Percentiles rank a stretch among this genome's conserved stretches.
These are phyloP conservation scores for Erythrophleum fordii DNA, from an alignment of 306 rosid genomes.

Conservation along the genomic window DNA sequence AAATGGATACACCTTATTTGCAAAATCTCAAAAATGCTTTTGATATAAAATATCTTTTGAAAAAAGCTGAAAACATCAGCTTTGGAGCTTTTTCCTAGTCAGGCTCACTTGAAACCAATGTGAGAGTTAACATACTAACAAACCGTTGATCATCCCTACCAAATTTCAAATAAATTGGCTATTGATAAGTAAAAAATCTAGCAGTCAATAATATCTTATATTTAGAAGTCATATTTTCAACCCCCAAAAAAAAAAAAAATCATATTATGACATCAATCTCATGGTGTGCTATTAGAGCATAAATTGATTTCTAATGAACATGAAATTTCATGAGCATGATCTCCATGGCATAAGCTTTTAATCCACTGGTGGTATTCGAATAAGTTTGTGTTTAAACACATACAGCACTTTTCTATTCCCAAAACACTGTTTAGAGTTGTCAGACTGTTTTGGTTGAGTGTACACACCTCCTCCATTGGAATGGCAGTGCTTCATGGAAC, in stretches of 20 bases:
- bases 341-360: background rate
- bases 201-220: background rate
- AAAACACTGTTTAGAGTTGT: slow-evolving; percentile 23
- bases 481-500: slow-evolving; percentile 25
- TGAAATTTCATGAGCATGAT: background rate
- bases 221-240: background rate
- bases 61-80: slow-evolving; percentile 14
- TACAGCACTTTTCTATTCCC: background rate
- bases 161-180: background rate
- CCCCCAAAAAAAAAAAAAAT: background rate
- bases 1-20: slow-evolving; percentile 7
- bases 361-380: background rate
- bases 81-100: slow-evolving; percentile 13
- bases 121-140: background rate
- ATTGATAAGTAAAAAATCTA: background rate
- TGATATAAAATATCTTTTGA: slow-evolving; percentile 3
- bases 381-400: background rate
- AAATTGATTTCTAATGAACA: background rate
- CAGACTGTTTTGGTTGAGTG: slow-evolving; percentile 16
- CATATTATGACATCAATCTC: background rate
- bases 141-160: background rate
- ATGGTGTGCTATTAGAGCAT: background rate
- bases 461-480: slow-evolving; percentile 27
- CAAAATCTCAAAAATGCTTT: background rate
- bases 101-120: background rate